These are phyloP conservation scores for Colletotrichum tabaci DNA, from an alignment of 2,329 filamentous ascomycete genomes.

Conservation along the genomic window DNA sequence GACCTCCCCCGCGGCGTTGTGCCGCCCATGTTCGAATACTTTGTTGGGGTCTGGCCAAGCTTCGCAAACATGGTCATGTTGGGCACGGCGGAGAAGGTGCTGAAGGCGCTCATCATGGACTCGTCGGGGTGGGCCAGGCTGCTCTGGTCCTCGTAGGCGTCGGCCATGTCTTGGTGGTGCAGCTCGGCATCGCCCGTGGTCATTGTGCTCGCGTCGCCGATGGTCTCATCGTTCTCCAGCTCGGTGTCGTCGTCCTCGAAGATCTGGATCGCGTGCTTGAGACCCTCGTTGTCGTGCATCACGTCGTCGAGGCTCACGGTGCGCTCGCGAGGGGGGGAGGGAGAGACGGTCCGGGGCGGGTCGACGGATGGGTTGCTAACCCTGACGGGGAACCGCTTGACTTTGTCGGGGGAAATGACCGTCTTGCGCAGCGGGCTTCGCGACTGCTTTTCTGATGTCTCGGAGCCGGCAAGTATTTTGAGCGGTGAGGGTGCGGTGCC, in stretches of 20 bases:
- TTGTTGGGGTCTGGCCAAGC: conserved; percentile 76
- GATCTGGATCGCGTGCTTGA: conserved; percentile 73
- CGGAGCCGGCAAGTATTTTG: conserved; percentile 64
- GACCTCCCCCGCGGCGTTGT: conserved; percentile 56
- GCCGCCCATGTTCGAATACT: conserved; percentile 59
- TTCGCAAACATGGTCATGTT: conserved; percentile 88
- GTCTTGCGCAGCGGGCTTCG: conserved; percentile 58
- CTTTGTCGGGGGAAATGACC: conserved; percentile 51
- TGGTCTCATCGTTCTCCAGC: conserved; percentile 32
- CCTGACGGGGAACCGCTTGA: conserved; percentile 74
- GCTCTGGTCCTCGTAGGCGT: conserved; percentile 52
- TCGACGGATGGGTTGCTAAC: conserved; percentile 56
- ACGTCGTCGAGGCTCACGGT: conserved; percentile 67
- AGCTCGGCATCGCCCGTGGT: conserved; percentile 42
- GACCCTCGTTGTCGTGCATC: conserved; percentile 68
- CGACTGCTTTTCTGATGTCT: conserved; percentile 50
- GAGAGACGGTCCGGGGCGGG: conserved; percentile 38
- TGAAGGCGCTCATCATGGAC: conserved; percentile 86
- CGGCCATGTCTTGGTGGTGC: conserved; percentile 44
- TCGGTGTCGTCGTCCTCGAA: conserved; percentile 67
- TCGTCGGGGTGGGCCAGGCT: conserved; percentile 73
- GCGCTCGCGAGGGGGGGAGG: conserved; percentile 48
- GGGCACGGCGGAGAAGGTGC: conserved; percentile 89
- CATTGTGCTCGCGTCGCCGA: conserved; percentile 42
- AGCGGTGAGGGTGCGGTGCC: conserved; percentile 71